Conservation (phyloP, 1,284 basidiomycete species). For the Trametes hirsuta region DNA sequence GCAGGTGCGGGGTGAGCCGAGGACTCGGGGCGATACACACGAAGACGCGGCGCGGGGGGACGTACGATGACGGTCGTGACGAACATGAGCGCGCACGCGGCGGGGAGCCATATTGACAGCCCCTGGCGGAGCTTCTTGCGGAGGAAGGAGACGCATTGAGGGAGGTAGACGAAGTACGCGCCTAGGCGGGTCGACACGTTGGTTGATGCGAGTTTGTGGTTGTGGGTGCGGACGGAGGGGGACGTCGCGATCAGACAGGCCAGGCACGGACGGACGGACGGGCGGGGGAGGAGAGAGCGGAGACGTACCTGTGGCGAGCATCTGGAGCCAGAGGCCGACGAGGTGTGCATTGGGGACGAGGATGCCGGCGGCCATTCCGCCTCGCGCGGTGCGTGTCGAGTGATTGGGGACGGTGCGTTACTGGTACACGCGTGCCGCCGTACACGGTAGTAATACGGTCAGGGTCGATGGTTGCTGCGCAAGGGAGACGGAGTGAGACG, state of each 20-base stretch:
- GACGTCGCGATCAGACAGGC: no score
- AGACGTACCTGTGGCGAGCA: conserved; percentile 6
- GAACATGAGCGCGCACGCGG: conserved; percentile 8
- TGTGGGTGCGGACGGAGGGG: background rate
- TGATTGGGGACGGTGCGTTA: no score
- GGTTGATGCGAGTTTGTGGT: background rate
- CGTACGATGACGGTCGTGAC: background rate
- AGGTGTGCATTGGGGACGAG: conserved; percentile 3
- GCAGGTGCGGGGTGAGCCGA: no score
- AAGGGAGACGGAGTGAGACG: no score
- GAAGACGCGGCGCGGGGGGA: background rate
- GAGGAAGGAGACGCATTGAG: conserved; percentile 4
- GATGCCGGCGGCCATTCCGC: background rate
- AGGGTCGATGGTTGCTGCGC: no score
- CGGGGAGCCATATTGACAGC: conserved; percentile 5
- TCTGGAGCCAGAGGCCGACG: conserved; percentile 9
- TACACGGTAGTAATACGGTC: no score
- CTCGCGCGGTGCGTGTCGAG: no score
- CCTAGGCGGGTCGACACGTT: background rate
- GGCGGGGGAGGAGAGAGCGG: no score
- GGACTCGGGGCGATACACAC: no score
- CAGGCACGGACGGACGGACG: no score
- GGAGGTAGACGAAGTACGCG: conserved; percentile 9
- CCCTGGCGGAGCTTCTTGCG: conserved; percentile 4
- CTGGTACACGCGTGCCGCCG: no score